Percentiles rank a stretch among this genome's conserved stretches.
These are phyloP conservation scores for Backusella circina DNA, from an alignment of 192 early-diverging fungal species.

Conservation along the genomic window DNA sequence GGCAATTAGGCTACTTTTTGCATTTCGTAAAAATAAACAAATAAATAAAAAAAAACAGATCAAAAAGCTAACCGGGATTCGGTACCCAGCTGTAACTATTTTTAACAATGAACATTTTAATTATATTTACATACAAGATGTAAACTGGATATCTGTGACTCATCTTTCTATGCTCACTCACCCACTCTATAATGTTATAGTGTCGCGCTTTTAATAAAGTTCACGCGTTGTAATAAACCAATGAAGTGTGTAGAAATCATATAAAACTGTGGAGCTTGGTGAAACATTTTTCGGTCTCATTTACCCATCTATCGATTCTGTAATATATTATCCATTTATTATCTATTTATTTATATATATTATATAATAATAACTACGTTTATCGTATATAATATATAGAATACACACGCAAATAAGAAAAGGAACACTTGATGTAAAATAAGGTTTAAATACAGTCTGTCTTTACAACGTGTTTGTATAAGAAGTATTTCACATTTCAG, in stretches of 20 bases:
- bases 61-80: background rate
- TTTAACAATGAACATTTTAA: background rate
- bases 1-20: background rate
- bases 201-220: background rate
- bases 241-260: background rate
- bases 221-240: background rate
- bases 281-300: background rate
- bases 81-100: background rate
- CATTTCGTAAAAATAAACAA: background rate
- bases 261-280: background rate
- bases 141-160: background rate
- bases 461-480: background rate
- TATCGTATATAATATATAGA: background rate
- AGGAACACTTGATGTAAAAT: background rate
- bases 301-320: background rate
- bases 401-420: too few species aligned
- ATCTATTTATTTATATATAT: background rate
- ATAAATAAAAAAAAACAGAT: background rate
- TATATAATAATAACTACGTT: background rate
- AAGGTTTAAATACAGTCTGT: constrained; percentile 1
- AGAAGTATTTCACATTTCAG: background rate
- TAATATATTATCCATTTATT: background rate
- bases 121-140: background rate
- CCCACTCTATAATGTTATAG: background rate
- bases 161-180: background rate